These are phyloP conservation scores for Pascua guehoae DNA, from an alignment of 1,284 basidiomycete species.

Conservation along the genomic window DNA sequence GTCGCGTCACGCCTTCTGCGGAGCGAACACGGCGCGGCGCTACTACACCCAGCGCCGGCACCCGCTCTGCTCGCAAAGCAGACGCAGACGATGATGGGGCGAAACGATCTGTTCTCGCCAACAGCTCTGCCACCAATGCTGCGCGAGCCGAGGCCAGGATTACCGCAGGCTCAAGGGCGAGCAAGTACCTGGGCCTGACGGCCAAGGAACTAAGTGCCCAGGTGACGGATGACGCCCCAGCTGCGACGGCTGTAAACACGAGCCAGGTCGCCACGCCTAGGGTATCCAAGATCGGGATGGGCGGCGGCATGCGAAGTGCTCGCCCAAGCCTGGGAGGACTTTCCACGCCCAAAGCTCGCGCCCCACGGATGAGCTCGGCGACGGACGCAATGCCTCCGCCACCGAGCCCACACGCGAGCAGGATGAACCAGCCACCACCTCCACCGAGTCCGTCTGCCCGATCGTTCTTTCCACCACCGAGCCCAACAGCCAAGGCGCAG, in stretches of 20 bases:
- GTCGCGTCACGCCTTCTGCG: conserved; percentile 8
- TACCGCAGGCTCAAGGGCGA: conserved; percentile 75
- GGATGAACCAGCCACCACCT: conserved; percentile 9
- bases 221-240: conserved; percentile 9
- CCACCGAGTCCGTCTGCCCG: no score
- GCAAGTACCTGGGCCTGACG: conserved; percentile 69
- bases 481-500: background rate
- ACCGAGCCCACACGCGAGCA: conserved; percentile 38
- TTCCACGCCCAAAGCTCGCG: conserved; percentile 41
- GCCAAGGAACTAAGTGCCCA: conserved; percentile 66
- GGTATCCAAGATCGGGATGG: conserved; percentile 30
- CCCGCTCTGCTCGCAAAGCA: conserved; percentile 16
- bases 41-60: conserved; percentile 13
- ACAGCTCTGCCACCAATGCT: conserved; percentile 29
- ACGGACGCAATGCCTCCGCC: conserved; percentile 50
- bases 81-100: background rate
- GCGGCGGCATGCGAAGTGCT: conserved; percentile 5
- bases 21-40: conserved; percentile 5
- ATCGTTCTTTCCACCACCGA: no score
- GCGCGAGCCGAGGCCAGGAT: conserved; percentile 53
- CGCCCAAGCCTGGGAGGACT: conserved; percentile 43
- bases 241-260: conserved; percentile 12
- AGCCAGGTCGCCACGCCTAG: conserved; percentile 37
- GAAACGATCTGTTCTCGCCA: conserved; percentile 24
- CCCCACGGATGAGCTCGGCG: conserved; percentile 27